Percentiles rank a stretch among this genome's conserved stretches.
phyloP scores from a whole-genome alignment of 1,139 yeast species.

The Lodderomyces margitis region DNA sequence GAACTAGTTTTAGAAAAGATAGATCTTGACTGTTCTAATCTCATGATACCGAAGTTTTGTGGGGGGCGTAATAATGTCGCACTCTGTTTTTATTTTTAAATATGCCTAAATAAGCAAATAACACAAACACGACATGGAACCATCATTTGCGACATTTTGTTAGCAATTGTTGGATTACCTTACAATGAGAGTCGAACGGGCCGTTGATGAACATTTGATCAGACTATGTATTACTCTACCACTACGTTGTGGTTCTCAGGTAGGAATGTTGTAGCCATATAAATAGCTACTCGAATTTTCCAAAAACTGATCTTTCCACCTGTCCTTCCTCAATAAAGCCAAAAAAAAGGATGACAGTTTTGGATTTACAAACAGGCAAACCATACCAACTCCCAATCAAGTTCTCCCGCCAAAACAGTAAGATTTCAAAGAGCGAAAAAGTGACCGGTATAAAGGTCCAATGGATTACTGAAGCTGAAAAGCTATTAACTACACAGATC shows the following conservation, averaged over 20 bases:
- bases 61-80: too few species aligned
- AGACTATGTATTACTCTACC: too few species aligned
- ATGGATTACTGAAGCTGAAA: constrained; percentile 8
- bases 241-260: too few species aligned
- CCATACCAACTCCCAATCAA: constrained; percentile 4
- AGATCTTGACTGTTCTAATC: too few species aligned
- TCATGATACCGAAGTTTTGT: too few species aligned
- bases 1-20: too few species aligned
- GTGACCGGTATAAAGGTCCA: constrained; percentile 9
- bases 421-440: constrained; percentile 5
- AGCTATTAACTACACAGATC: constrained; percentile 3
- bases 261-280: background rate
- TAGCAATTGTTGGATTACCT: background rate
- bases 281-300: background rate
- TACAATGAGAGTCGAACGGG: too few species aligned
- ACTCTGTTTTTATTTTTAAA: background rate
- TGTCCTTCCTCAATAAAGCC: too few species aligned
- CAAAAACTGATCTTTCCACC: too few species aligned
- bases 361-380: constrained; percentile 6
- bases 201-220: too few species aligned
- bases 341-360: constrained; percentile 5
- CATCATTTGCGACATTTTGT: background rate
- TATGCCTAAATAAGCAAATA: background rate
- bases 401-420: constrained; percentile 5
- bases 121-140: background rate